These are phyloP conservation scores for Botrytis fabae DNA, from an alignment of 2,329 filamentous ascomycete species.

Conservation along the genomic window DNA sequence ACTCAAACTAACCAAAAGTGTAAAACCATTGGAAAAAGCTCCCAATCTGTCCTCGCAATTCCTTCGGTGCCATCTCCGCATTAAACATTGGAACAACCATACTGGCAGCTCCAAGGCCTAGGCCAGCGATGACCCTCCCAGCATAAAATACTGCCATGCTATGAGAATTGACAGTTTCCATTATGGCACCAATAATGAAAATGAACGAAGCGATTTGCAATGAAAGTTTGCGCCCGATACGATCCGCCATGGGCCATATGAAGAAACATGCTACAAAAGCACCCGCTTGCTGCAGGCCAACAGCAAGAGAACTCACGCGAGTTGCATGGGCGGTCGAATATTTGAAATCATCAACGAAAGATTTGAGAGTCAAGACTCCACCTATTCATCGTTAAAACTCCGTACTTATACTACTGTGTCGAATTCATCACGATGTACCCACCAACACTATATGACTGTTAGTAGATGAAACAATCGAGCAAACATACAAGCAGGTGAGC, in stretches of 20 bases:
- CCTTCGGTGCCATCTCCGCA: conserved; percentile 47
- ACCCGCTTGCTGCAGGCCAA: conserved; percentile 46
- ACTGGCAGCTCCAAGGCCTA: conserved; percentile 49
- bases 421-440: not conserved
- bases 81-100: conserved; percentile 48
- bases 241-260: conserved; percentile 30
- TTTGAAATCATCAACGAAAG: conserved; percentile 47
- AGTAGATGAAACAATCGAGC: not conserved
- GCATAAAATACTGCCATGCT: conserved; percentile 44
- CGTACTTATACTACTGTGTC: not conserved
- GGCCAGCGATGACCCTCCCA: conserved; percentile 49
- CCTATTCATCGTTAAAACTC: not conserved
- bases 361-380: conserved; percentile 35
- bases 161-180: conserved; percentile 51
- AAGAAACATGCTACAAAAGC: conserved; percentile 52
- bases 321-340: conserved; percentile 42
- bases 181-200: conserved; percentile 42
- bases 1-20: conserved; percentile 40
- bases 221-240: not conserved
- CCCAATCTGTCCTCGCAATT: conserved; percentile 42
- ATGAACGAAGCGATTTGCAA: not conserved
- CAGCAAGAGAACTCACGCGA: not conserved
- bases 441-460: conserved; percentile 36
- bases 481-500: not conserved
- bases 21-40: conserved; percentile 44